Percentiles rank a stretch among this genome's conserved stretches.
phyloP scores from a whole-genome alignment of 2,329 filamentous ascomycete species.

The Sporothrix pseudoabietina region DNA sequence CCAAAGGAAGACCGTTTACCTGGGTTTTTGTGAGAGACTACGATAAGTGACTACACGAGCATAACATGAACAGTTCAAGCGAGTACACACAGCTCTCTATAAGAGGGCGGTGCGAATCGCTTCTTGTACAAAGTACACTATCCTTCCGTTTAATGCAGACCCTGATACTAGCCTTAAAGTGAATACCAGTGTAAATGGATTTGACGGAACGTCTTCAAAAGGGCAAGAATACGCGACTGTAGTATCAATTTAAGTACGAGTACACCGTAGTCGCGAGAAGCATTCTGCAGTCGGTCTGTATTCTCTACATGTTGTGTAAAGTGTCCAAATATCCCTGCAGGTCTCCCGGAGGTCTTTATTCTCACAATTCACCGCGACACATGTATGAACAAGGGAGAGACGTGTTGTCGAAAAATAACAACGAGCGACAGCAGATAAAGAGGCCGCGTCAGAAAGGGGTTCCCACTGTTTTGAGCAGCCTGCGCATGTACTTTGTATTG shows the following conservation, averaged over 20 bases:
- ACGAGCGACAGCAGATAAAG: neutral
- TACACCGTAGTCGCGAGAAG: neutral
- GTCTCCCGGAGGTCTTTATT: neutral
- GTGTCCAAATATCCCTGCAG: neutral
- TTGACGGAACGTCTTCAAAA: neutral
- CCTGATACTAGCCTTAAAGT: no score
- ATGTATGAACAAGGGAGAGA: neutral
- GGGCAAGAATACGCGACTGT: slow-evolving; percentile 1
- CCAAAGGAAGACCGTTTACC: no score
- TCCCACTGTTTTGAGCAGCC: neutral
- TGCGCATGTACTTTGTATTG: no score
- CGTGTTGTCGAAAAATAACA: neutral
- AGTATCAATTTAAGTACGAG: neutral
- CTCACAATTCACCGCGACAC: neutral
- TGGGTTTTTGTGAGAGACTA: no score
- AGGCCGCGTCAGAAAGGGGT: slow-evolving; percentile 22
- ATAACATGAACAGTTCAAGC: no score
- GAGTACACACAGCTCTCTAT: no score
- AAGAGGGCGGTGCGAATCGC: neutral
- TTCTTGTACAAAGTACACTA: neutral
- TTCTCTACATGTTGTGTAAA: neutral
- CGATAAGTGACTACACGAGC: no score
- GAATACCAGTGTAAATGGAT: neutral
- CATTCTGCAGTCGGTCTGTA: neutral
- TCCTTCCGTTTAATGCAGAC: neutral